Conservation (phyloP, 2,329 filamentous ascomycete species). For the Dichotomopilus funicola region DNA sequence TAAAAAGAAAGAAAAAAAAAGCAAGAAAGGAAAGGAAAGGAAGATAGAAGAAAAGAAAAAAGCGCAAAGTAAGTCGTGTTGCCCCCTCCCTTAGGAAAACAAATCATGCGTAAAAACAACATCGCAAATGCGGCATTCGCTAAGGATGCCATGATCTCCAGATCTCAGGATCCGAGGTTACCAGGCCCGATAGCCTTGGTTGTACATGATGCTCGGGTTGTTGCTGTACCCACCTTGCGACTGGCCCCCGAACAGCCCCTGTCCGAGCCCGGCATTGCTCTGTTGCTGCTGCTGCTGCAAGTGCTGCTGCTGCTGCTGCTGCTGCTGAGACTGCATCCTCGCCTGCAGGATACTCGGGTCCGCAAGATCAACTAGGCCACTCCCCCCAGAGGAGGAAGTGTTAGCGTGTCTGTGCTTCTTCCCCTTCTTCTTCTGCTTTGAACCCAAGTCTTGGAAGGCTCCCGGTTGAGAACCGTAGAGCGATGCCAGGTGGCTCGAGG, state of each 20-base stretch:
- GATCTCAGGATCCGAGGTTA: conserved; percentile 29
- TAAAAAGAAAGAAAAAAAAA: no score
- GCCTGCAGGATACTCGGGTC: conserved; percentile 99
- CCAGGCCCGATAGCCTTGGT: conserved; percentile 64
- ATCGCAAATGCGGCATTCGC: conserved; percentile 11
- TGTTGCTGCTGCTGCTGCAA: conserved; percentile 56
- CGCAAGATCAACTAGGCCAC: conserved; percentile 99
- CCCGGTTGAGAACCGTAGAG: conserved; percentile 83
- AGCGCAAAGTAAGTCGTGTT: conserved; percentile 20
- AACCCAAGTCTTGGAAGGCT: conserved; percentile 83
- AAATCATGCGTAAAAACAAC: background rate
- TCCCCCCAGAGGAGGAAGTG: conserved; percentile 99
- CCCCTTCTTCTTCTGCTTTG: conserved; percentile 99
- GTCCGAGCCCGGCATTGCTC: conserved; percentile 75
- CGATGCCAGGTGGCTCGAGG: conserved; percentile 83
- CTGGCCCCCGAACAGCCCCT: conserved; percentile 84
- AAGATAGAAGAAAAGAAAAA: conserved; percentile 19
- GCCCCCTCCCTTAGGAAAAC: conserved; percentile 1
- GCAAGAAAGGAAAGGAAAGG: no score
- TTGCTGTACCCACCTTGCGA: conserved; percentile 89
- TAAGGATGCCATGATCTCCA: no score
- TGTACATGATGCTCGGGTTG: conserved; percentile 70
- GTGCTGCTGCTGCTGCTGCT: conserved; percentile 65
- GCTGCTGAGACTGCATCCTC: conserved; percentile 62
- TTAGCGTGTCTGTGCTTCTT: conserved; percentile 99